Evolutionary conservation across 345 rosid genomes (phyloP), one percentile per base, ranked within the genome.

Genomic region (Schrenkiella parvula): DNA sequence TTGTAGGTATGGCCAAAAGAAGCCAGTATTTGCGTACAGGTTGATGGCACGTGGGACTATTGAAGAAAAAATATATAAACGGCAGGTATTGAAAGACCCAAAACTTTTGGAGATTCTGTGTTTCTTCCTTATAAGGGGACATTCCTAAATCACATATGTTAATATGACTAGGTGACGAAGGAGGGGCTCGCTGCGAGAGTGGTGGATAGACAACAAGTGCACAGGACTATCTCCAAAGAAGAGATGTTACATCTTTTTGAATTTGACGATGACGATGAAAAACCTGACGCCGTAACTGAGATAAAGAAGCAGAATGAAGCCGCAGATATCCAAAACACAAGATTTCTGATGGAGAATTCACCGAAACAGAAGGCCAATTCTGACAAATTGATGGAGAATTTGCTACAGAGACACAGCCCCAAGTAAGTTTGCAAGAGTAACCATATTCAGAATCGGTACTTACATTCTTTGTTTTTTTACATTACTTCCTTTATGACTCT

Each of bases 171-270:
- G 99, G 99, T 92, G 67, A 95, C 92, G 2, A 95, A 95, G 81
- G 99, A 95, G 81, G 97, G 98, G 62, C 97, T 95, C 43, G 99
- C 99, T 78, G 99, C 99, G 71, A 90, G 99, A 87, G 99, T 95
- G 74, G 99, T 95, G 39, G 99, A 95, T 81, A 85, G 99, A 80
- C 99, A 95, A 73, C 99, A 92, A 83, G 88, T 95, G 43, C 92
- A 89, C 82, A 82, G 99, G 70, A 92, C 96, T 23, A 92, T 95
- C 48, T 92, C 99, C 34, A 92, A 78, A 84, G 99, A 95, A 82
- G 99, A 95, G 82, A 92, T 95, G 99, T 70, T 95, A 81, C 99
- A 95, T 80, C 88, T 95, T 47, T 95, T 95, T 74, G 99, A 95
- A 78, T 95, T 95, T 64, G 98, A 92, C 29, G 97, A 92, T 41